A percentile compares a stretch with the other conserved stretches of the same genome.
phyloP scores from a whole-genome alignment of 208 protist species.

The Trypanosoma vivax region DNA sequence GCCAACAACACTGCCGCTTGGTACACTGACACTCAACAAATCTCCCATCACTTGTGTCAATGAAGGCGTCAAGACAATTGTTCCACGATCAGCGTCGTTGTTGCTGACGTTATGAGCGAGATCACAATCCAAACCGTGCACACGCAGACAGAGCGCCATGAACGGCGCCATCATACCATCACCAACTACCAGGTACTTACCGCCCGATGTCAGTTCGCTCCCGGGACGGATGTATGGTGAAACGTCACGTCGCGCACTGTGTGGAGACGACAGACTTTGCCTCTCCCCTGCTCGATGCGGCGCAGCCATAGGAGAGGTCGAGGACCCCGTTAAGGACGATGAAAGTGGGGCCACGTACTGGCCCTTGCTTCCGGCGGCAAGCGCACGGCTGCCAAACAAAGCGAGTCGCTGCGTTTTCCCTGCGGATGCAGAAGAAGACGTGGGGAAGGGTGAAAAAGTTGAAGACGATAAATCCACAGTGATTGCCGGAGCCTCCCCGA shows the following conservation, averaged over 20 bases:
- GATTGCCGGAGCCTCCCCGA: no score
- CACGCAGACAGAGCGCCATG: constrained; percentile 87
- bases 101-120: constrained; percentile 60
- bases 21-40: constrained; percentile 86
- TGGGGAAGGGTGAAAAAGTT: no score
- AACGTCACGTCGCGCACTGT: constrained; percentile 42
- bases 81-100: constrained; percentile 77
- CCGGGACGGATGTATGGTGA: constrained; percentile 45
- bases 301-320: constrained; percentile 4
- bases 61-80: constrained; percentile 86
- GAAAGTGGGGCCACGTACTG: constrained; percentile 1
- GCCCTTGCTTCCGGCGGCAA: constrained; percentile 63
- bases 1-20: constrained; percentile 83
- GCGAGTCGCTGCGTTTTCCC: constrained; percentile 33
- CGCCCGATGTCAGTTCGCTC: constrained; percentile 42
- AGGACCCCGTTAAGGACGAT: constrained; percentile 4
- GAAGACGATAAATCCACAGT: no score
- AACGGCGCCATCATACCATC: constrained; percentile 89
- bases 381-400: constrained; percentile 76
- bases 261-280: constrained; percentile 49
- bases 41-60: constrained; percentile 89
- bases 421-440: constrained; percentile 4
- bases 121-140: constrained; percentile 85
- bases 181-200: constrained; percentile 85
- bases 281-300: not conserved